Evolutionary conservation across 768 basidiomycete species (phyloP).

Genomic region (Russula sp.): DNA sequence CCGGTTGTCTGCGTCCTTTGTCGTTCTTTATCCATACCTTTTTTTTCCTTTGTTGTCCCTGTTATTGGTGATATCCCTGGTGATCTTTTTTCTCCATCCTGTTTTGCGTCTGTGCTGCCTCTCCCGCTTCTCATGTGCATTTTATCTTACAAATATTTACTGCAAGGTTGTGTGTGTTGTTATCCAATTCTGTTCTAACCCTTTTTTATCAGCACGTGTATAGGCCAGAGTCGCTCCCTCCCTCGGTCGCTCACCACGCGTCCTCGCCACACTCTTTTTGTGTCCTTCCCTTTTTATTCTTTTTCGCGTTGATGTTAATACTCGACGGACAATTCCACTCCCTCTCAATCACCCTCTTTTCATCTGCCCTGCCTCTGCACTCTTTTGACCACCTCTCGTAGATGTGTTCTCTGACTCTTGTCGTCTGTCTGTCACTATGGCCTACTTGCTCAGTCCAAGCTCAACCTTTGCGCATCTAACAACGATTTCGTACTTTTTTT

Average conservation of each 20-base stretch:
- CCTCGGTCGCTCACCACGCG: neutral
- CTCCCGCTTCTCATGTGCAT: constrained; percentile 17
- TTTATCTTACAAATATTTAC: constrained; percentile 31
- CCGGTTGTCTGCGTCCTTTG: neutral
- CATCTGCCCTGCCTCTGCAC: neutral
- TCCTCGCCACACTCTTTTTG: constrained; percentile 7
- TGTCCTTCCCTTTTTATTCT: neutral
- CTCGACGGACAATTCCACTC: constrained; percentile 21
- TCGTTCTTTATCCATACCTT: neutral
- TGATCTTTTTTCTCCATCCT: constrained; percentile 11
- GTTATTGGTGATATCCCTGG: constrained; percentile 24
- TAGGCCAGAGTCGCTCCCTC: neutral
- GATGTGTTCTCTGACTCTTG: constrained; percentile 1
- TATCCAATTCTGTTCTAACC: neutral
- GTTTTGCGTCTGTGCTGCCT: constrained; percentile 2
- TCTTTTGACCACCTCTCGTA: neutral
- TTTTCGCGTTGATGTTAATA: constrained; percentile 1
- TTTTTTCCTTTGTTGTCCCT: constrained; percentile 9
- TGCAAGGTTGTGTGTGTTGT: constrained; percentile 18
- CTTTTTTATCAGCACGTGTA: neutral
- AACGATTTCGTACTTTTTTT: constrained; percentile 20
- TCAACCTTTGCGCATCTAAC: constrained; percentile 18
- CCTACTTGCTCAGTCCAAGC: constrained; percentile 7
- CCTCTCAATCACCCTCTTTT: constrained; percentile 14
- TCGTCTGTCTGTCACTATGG: constrained; percentile 11